Evolutionary conservation across 345 rosid species (phyloP), one percentile per base, ranked within the genome.

Genomic region (Aurinia saxatilis): DNA sequence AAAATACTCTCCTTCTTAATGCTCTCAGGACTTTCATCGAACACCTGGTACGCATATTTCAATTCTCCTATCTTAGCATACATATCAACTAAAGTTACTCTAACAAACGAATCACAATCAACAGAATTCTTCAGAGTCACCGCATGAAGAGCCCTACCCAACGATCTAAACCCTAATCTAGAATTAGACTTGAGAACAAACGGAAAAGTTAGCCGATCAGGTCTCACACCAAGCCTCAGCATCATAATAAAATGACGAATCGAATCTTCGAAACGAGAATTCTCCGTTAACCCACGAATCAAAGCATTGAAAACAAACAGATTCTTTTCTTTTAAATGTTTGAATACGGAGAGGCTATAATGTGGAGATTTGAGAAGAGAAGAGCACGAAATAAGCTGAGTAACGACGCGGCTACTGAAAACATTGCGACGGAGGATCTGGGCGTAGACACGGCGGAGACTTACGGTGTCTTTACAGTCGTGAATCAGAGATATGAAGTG

Each of bases 21-120:
- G 50, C 68, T 65, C 0, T 65, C 75, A 40, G 83, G 90, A 73
- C 79, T 81, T 82, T 82, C 82, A 6, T 84, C 90, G 50, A 86
- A 84, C 79, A 80, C 60, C 54, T 80, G 83, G 35, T 41, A 31
- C 1, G 84, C 82, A 10, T 37, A 51, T 5, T 56, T 41, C 30
- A 75, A 15, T 21, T 75, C 41, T 41, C 70, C 63, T 16, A 72
- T 60, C 63, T 86, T 77, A 6, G 59, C 82, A 47, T 86, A 86
- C 82, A 80, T 69, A 23, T 80, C 87, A 19, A 55, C 79, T 75
- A 84, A 66, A 35, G 82, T 66, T 19, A 72, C 60, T 35, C 80
- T 63, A 14, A 86, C 80, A 37, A 86, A 86, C 0, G 53, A 58
- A 67, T 82, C 81, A 44, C 56, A 74, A 29, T 80, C 81, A 8